phyloP scores from a whole-genome alignment of 306 rosid species.

The Adenanthera pavonina region DNA sequence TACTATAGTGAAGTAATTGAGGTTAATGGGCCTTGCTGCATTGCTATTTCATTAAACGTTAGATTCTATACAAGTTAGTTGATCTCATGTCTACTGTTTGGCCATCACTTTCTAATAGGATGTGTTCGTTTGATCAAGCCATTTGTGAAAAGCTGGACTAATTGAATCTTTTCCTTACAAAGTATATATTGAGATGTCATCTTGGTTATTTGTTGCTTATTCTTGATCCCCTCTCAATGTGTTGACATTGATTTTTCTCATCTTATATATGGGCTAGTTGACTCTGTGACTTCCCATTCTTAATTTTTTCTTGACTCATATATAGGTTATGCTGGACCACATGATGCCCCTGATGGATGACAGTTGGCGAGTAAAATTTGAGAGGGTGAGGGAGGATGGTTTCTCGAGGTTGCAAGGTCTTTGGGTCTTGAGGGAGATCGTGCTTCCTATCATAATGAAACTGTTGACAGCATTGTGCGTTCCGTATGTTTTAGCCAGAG shows the following conservation, averaged over 20 bases:
- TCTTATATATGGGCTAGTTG: conserved; percentile 15
- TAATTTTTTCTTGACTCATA: conserved; percentile 37
- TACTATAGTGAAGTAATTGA: conserved; percentile 22
- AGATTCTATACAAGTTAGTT: neutral
- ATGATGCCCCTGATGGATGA: conserved; percentile 97
- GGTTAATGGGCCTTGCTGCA: conserved; percentile 21
- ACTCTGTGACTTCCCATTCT: conserved; percentile 11
- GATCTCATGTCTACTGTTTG: neutral
- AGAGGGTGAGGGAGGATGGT: conserved; percentile 96
- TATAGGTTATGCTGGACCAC: conserved; percentile 96
- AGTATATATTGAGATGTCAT: conserved; percentile 22
- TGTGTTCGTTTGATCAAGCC: neutral
- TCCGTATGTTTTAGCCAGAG: conserved; percentile 91
- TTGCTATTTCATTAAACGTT: neutral
- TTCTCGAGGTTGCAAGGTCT: conserved; percentile 96
- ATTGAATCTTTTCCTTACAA: neutral
- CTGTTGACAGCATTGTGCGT: conserved; percentile 91
- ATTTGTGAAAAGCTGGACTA: neutral
- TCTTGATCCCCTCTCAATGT: neutral
- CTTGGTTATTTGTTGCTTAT: neutral
- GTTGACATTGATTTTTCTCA: neutral
- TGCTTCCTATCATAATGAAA: conserved; percentile 92
- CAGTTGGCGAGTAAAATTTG: conserved; percentile 92
- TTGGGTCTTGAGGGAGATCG: conserved; percentile 97
- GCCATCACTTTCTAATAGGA: neutral